Evolutionary conservation across 1,284 basidiomycete genomes (phyloP), one percentile per base, ranked within the genome.

Genomic region (Hemileia vastatrix): DNA sequence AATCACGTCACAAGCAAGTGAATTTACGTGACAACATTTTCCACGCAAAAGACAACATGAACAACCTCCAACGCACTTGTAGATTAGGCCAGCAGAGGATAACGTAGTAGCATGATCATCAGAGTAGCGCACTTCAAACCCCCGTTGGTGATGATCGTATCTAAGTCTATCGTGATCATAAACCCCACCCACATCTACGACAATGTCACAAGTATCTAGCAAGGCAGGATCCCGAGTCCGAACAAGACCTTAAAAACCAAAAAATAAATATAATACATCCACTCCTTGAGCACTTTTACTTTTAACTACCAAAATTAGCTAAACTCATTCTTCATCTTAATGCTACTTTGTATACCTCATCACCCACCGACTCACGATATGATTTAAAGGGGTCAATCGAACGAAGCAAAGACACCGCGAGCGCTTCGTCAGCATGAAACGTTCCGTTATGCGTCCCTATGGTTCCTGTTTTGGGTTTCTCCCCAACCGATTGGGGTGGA

Each of bases 121-220:
- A 4, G 90, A 93, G 76, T 98, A 96, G 15, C 88, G 83, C 75
- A 93, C 89, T 9, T 81, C 81, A 77, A 98, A 98, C 0, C 88
- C 92, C 53, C 93, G 84, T 77, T 98, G 95, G 74, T 98, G 94
- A 75, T 98, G 94, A 77, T 98, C 94, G 77, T 91, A 98, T 40
- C 88, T 82, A 65, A 86, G 83, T 64, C 80, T 83, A 55, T 78
- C 79, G 69, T 86, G 83, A 64, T 93, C 89, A 76, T 98, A 98
- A 18, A 88, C 82, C 6, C 89, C 93, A 15, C 95, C 94, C 60
- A 98, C 94, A 75, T 98, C 94, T 40, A 98, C 91, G n/a, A 98
- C 90, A 73, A 98, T 92, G 71, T 92, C 86, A 71, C 91, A 92
- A 3, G 83, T 81, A 66, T 87, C 85, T 58, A 98, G 83, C 54